These are phyloP conservation scores for Bromus sterilis DNA, from an alignment of 176 grass and related monocot species.

Conservation along the genomic window DNA sequence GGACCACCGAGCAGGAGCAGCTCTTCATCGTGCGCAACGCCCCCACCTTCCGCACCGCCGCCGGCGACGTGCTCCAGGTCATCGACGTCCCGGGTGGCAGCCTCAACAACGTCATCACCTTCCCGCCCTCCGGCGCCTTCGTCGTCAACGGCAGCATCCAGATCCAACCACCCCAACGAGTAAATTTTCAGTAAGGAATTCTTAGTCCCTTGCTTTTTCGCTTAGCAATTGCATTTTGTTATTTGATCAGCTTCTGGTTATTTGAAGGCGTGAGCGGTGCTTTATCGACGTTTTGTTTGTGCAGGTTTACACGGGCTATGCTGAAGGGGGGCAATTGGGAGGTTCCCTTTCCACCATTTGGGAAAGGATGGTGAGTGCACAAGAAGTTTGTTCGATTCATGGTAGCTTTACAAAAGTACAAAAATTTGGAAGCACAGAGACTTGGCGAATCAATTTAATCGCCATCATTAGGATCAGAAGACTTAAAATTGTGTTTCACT, in stretches of 20 bases:
- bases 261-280: neutral
- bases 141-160: slow-evolving; percentile 68
- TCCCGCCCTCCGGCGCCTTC: slow-evolving; percentile 76
- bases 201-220: neutral
- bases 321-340: slow-evolving; percentile 67
- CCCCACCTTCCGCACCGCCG: slow-evolving; percentile 58
- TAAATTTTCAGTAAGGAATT: too few species aligned
- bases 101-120: slow-evolving; percentile 92
- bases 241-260: neutral
- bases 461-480: neutral
- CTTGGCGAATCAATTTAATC: neutral
- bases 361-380: slow-evolving; percentile 82
- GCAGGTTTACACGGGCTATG: slow-evolving; percentile 73
- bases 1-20: slow-evolving; percentile 97
- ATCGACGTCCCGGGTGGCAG: slow-evolving; percentile 51
- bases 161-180: slow-evolving; percentile 64
- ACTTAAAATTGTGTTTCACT: neutral
- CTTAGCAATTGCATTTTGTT: neutral
- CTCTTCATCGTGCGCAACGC: slow-evolving; percentile 89
- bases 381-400: neutral
- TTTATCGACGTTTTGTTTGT: neutral
- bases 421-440: neutral
- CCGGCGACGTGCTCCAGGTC: slow-evolving; percentile 88
- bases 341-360: slow-evolving; percentile 82
- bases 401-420: neutral